A percentile compares a stretch with the other conserved stretches of the same genome.
Conservation (phyloP, 2,329 filamentous ascomycete species). For the Septoria petroselini region DNA sequence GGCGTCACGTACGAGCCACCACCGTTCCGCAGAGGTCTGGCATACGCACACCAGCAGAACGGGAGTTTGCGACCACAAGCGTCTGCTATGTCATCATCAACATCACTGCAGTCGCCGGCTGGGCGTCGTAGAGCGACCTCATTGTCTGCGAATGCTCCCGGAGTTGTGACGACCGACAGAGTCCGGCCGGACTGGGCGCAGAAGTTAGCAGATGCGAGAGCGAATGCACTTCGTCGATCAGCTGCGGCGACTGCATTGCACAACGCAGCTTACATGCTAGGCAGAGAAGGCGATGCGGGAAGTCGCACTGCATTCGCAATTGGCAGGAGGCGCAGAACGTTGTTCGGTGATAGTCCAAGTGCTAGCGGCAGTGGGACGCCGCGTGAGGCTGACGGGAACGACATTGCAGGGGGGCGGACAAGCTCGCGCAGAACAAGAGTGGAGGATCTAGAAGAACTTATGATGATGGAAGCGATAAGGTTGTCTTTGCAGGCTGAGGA, state of each 20-base stretch:
- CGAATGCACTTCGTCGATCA: constrained; percentile 79
- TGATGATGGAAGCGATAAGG: constrained; percentile 96
- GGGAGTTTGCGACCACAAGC: constrained; percentile 52
- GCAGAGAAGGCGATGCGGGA: constrained; percentile 43
- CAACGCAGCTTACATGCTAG: constrained; percentile 89
- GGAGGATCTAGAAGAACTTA: constrained; percentile 92
- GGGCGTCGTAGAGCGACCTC: constrained; percentile 61
- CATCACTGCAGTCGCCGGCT: constrained; percentile 60
- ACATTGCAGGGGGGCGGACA: constrained; percentile 43
- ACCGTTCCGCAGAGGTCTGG: constrained; percentile 78
- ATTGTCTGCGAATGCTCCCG: constrained; percentile 76
- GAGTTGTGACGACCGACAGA: constrained; percentile 87
- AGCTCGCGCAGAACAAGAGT: constrained; percentile 62
- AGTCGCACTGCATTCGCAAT: constrained; percentile 43
- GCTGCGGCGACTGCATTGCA: constrained; percentile 92
- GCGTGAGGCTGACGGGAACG: constrained; percentile 37
- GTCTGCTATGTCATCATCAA: constrained; percentile 82
- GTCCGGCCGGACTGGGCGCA: constrained; percentile 92
- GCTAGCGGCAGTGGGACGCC: constrained; percentile 48
- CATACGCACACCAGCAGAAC: constrained; percentile 57
- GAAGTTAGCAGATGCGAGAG: constrained; percentile 79
- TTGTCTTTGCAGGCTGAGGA: constrained; percentile 89
- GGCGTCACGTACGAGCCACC: constrained; percentile 93
- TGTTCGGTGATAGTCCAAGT: constrained; percentile 51
- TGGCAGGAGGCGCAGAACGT: constrained; percentile 50